phyloP scores from a whole-genome alignment of 768 basidiomycete genomes.

The Serendipita vermifera region DNA sequence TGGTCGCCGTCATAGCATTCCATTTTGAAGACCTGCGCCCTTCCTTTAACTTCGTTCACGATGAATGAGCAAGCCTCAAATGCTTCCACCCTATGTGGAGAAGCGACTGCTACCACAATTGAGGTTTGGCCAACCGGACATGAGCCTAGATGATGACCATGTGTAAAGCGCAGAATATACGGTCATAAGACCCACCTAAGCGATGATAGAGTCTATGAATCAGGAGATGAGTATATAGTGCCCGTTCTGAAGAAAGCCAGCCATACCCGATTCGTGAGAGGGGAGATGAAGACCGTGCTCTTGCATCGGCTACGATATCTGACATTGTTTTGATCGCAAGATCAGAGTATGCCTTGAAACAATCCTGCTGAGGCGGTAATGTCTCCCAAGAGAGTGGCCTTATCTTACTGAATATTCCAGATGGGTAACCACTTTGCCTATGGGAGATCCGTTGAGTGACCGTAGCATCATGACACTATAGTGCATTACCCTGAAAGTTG shows the following conservation, averaged over 20 bases:
- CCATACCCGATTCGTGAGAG: conserved; percentile 14
- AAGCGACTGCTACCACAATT: conserved; percentile 74
- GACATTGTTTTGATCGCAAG: conserved; percentile 68
- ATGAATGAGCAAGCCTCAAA: conserved; percentile 69
- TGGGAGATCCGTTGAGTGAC: neutral
- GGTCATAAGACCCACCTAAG: no score
- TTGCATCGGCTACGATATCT: conserved; percentile 38
- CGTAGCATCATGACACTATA: neutral
- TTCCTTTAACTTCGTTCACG: conserved; percentile 73
- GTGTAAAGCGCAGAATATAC: conserved; percentile 46
- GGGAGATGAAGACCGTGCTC: conserved; percentile 32
- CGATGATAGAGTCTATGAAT: no score
- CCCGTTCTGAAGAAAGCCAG: no score
- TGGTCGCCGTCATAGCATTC: conserved; percentile 68
- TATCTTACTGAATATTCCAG: conserved; percentile 42
- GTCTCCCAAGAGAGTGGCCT: neutral
- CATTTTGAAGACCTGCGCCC: conserved; percentile 83
- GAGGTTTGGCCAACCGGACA: conserved; percentile 71
- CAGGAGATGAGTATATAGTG: no score
- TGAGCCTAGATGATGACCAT: conserved; percentile 65
- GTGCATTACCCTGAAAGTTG: conserved; percentile 56
- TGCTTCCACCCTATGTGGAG: conserved; percentile 71
- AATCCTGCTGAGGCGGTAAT: neutral
- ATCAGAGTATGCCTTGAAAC: conserved; percentile 57
- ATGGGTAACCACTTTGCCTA: conserved; percentile 56